Conservation (phyloP, 192 early-diverging fungal genomes). For the Coemansia sp. region DNA sequence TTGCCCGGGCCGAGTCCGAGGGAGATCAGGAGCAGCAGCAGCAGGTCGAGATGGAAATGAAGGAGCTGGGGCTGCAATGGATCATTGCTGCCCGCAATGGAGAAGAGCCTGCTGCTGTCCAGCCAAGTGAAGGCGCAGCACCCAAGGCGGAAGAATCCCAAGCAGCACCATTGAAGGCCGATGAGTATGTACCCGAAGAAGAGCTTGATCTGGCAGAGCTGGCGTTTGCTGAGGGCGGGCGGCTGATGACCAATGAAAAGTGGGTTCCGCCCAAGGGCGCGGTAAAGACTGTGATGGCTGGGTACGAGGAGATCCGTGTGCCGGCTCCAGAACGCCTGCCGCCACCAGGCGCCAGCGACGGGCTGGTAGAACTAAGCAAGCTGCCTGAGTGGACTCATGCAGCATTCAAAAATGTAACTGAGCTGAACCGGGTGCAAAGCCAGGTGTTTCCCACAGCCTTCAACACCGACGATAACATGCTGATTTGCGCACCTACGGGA, state of each 20-base stretch:
- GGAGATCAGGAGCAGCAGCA: constrained; percentile 52
- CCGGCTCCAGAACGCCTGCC: constrained; percentile 73
- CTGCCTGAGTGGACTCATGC: constrained; percentile 80
- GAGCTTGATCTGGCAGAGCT: constrained; percentile 77
- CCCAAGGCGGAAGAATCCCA: too few species aligned
- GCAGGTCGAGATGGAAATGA: constrained; percentile 67
- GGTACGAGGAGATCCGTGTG: constrained; percentile 94
- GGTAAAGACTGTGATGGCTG: constrained; percentile 81
- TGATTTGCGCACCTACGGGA: constrained; percentile 97
- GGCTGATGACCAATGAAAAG: constrained; percentile 97
- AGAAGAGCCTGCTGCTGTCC: not conserved
- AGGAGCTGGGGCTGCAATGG: constrained; percentile 61
- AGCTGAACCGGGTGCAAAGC: constrained; percentile 90
- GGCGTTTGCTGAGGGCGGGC: constrained; percentile 88
- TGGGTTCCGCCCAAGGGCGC: constrained; percentile 89
- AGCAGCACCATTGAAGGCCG: constrained; percentile 4
- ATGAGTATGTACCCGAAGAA: constrained; percentile 22
- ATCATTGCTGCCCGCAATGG: constrained; percentile 66
- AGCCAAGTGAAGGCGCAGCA: not conserved
- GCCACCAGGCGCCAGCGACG: constrained; percentile 64
- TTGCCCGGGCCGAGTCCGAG: constrained; percentile 70
- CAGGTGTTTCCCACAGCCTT: constrained; percentile 85
- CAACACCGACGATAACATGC: constrained; percentile 84
- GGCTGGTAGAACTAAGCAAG: constrained; percentile 58
- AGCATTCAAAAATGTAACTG: constrained; percentile 66